Conservation (phyloP, 805 yeast genomes). For the Alloascoidea africana region DNA sequence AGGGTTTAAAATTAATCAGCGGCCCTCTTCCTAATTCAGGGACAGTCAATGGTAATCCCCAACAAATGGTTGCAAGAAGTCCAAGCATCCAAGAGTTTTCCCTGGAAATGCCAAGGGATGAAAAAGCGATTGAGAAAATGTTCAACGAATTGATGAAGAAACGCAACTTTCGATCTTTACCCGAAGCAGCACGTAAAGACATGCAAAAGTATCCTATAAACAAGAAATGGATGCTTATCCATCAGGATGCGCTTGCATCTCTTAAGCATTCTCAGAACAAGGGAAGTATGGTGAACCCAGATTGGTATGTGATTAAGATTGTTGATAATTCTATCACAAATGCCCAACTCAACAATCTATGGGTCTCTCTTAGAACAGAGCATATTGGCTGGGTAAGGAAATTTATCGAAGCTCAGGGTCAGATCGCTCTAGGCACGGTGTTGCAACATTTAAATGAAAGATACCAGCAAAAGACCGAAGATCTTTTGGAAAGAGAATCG, state of each 20-base stretch:
- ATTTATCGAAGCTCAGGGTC: constrained; percentile 53
- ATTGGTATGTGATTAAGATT: constrained; percentile 46
- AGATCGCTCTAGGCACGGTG: constrained; percentile 43
- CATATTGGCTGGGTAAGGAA: constrained; percentile 50
- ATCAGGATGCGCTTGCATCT: constrained; percentile 64
- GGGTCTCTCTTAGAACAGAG: constrained; percentile 71
- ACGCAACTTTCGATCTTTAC: constrained; percentile 48
- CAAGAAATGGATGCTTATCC: constrained; percentile 71
- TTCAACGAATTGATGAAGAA: constrained; percentile 56
- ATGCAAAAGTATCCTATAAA: constrained; percentile 52
- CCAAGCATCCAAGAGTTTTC: constrained; percentile 20
- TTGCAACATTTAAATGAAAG: constrained; percentile 31
- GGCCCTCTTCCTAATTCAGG: too few relatives aligned
- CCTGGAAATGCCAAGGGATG: constrained; percentile 55
- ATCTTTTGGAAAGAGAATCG: constrained; percentile 40
- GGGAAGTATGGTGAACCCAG: constrained; percentile 28
- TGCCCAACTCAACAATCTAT: constrained; percentile 51
- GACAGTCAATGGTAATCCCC: too few relatives aligned
- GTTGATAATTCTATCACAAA: constrained; percentile 43
- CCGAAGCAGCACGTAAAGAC: constrained; percentile 51
- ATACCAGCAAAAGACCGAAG: too few relatives aligned
- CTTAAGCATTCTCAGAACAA: too few relatives aligned
- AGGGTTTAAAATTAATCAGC: too few relatives aligned
- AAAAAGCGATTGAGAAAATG: constrained; percentile 51
- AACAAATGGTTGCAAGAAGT: too few relatives aligned